Percentiles rank a stretch among this genome's conserved stretches.
Evolutionary conservation across 257 asterid genomes (phyloP).

Genomic region (Paraleonurus japonicus): DNA sequence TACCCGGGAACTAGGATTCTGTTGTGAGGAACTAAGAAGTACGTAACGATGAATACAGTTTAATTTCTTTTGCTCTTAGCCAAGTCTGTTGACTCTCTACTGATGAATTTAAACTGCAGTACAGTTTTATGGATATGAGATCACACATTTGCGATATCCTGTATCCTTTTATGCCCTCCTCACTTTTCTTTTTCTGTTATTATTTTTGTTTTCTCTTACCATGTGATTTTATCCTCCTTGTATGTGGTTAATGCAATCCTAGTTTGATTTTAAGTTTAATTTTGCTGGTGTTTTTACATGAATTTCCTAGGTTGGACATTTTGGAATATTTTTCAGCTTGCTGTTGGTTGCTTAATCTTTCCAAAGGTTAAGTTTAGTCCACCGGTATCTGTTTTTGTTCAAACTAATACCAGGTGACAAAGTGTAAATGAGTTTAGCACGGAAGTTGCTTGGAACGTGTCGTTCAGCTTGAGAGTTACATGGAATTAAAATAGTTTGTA

Average conservation of each 20-base stretch:
- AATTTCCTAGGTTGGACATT: background rate
- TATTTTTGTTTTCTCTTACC: background rate
- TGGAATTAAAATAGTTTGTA: too few species aligned
- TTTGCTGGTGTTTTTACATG: background rate
- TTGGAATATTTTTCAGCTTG: too few species aligned
- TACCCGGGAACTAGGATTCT: constrained; percentile 18
- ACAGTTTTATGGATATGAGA: constrained; percentile 16
- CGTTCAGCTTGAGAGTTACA: too few species aligned
- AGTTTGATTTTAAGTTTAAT: background rate
- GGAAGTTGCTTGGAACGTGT: too few species aligned
- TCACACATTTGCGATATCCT: background rate
- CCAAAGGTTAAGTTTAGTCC: too few species aligned
- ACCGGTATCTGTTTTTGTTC: too few species aligned
- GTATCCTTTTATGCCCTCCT: background rate
- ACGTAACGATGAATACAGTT: constrained; percentile 15
- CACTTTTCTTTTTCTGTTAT: background rate
- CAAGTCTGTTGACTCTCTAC: background rate
- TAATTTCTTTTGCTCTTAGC: background rate
- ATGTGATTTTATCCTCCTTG: background rate
- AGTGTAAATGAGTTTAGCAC: too few species aligned
- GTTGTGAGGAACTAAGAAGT: constrained; percentile 15
- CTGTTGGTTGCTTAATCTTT: too few species aligned
- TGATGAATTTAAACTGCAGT: constrained; percentile 19
- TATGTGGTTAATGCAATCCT: background rate
- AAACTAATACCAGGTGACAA: too few species aligned